A percentile compares a stretch with the other conserved stretches of the same genome.
phyloP scores from a whole-genome alignment of 768 basidiomycete species.

The Paxillus rubicundulus region DNA sequence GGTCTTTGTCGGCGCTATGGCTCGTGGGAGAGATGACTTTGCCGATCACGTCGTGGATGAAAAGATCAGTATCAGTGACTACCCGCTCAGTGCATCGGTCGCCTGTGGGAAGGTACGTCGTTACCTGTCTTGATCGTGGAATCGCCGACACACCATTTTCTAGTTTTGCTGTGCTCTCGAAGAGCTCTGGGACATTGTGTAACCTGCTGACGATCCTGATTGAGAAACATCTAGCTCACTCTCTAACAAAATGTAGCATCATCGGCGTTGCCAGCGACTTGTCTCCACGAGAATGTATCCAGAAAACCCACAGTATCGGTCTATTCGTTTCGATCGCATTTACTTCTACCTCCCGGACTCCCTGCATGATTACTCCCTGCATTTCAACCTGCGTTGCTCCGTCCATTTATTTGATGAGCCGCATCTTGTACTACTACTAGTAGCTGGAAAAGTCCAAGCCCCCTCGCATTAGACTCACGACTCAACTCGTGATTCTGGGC shows the following conservation, averaged over 20 bases:
- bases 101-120: slow-evolving; percentile 91
- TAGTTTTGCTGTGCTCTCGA: slow-evolving; percentile 91
- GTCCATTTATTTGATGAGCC: slow-evolving; percentile 17
- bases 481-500: slow-evolving; percentile 35
- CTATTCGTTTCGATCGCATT: slow-evolving; percentile 9
- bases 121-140: neutral
- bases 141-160: slow-evolving; percentile 3
- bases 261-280: neutral
- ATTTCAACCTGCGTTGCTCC: slow-evolving; percentile 35
- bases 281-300: slow-evolving; percentile 9
- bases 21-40: slow-evolving; percentile 93
- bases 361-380: slow-evolving; percentile 17
- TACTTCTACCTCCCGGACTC: neutral
- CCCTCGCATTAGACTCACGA: slow-evolving; percentile 33
- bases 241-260: slow-evolving; percentile 15
- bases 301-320: slow-evolving; percentile 4
- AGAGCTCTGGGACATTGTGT: slow-evolving; percentile 93
- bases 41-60: slow-evolving; percentile 93
- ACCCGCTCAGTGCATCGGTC: slow-evolving; percentile 87
- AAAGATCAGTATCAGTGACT: slow-evolving; percentile 96
- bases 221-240: neutral
- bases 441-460: slow-evolving; percentile 25
- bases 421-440: slow-evolving; percentile 28
- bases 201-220: slow-evolving; percentile 17
- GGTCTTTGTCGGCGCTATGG: slow-evolving; percentile 98